phyloP scores from a whole-genome alignment of 2,329 filamentous ascomycete genomes.

The Hypoxylon sp. region DNA sequence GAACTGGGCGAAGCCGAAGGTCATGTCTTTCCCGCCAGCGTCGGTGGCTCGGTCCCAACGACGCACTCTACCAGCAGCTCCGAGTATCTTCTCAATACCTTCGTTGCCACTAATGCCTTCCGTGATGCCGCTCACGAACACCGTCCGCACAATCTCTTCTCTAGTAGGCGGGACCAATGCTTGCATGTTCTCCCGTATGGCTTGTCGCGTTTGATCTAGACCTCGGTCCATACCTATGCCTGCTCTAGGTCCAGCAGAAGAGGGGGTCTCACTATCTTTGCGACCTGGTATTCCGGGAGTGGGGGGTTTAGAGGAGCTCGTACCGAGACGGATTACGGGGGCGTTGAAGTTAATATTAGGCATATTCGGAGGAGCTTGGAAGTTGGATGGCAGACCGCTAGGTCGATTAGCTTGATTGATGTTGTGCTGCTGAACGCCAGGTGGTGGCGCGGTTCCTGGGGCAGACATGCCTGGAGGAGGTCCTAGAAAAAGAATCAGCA shows the following conservation, averaged over 20 bases:
- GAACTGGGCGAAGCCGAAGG: slow-evolving; percentile 96
- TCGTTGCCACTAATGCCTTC: slow-evolving; percentile 83
- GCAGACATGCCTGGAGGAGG: slow-evolving; percentile 85
- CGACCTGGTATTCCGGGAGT: slow-evolving; percentile 59
- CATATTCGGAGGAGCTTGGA: slow-evolving; percentile 91
- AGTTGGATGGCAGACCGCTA: slow-evolving; percentile 83
- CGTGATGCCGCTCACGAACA: slow-evolving; percentile 90
- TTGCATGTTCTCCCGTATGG: slow-evolving; percentile 77
- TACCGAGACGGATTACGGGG: slow-evolving; percentile 93
- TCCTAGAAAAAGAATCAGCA: slow-evolving; percentile 62
- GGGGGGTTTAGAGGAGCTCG: slow-evolving; percentile 76
- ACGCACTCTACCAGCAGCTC: slow-evolving; percentile 82
- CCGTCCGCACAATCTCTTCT: slow-evolving; percentile 92
- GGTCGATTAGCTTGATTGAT: slow-evolving; percentile 83
- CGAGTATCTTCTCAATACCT: slow-evolving; percentile 82
- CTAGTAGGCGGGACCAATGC: slow-evolving; percentile 84
- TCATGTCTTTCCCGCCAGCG: slow-evolving; percentile 77
- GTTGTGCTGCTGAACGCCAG: slow-evolving; percentile 82
- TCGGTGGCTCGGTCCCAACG: slow-evolving; percentile 87
- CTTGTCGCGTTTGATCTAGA: slow-evolving; percentile 76
- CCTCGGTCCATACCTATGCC: slow-evolving; percentile 75
- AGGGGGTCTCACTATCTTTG: slow-evolving; percentile 62
- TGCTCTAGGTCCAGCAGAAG: slow-evolving; percentile 59
- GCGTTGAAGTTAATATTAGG: slow-evolving; percentile 99
- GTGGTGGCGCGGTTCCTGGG: slow-evolving; percentile 84